Evolutionary conservation across 805 yeast species (phyloP).

Genomic region (Wickerhamiella dianesei): DNA sequence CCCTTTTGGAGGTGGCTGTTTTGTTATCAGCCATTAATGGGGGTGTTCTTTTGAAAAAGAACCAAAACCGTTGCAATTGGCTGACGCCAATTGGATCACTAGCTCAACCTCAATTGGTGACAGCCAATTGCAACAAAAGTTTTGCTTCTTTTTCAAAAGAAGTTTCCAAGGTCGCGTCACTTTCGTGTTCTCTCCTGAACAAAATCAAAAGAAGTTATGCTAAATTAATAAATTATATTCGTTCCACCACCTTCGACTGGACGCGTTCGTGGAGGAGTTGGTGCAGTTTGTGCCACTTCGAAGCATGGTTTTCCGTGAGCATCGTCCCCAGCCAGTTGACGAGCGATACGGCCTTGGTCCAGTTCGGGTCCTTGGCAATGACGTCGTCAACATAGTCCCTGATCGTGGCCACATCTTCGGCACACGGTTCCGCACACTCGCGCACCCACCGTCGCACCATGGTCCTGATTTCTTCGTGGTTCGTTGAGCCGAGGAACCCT

Average conservation of each 20-base stretch:
- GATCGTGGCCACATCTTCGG: constrained; percentile 29
- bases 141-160: too few species aligned
- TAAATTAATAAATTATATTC: too few species aligned
- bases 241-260: not conserved
- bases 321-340: constrained; percentile 14
- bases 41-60: too few species aligned
- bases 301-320: not conserved
- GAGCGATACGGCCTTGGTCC: constrained; percentile 16
- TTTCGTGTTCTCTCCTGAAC: too few species aligned
- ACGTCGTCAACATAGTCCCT: constrained; percentile 25
- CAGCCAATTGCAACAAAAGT: too few species aligned
- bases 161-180: too few species aligned
- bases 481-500: constrained; percentile 25
- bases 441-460: constrained; percentile 29
- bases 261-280: not conserved
- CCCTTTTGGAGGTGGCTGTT: not conserved
- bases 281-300: constrained; percentile 5
- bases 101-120: too few species aligned
- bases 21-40: too few species aligned
- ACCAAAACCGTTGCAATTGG: too few species aligned
- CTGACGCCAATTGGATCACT: too few species aligned
- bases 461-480: constrained; percentile 27
- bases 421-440: constrained; percentile 27
- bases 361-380: constrained; percentile 20
- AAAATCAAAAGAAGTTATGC: too few species aligned